phyloP scores from a whole-genome alignment of 345 rosid genomes.

The Moricandia moricandioides region DNA sequence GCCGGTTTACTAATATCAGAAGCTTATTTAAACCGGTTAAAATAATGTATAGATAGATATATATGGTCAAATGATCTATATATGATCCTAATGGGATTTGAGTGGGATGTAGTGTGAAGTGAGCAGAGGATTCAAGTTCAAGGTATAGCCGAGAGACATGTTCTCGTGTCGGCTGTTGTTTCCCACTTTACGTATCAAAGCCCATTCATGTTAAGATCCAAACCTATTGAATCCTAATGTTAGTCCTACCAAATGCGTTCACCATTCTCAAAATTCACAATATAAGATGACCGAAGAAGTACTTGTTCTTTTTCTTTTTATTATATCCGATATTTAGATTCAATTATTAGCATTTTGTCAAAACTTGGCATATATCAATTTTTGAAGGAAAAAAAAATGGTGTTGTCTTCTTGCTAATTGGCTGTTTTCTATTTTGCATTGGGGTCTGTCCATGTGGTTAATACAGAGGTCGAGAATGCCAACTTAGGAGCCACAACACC shows the following conservation, averaged over 20 bases:
- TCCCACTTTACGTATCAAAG: slow-evolving; percentile 19
- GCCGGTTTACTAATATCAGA: not conserved
- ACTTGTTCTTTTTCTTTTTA: not conserved
- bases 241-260: slow-evolving; percentile 23
- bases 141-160: slow-evolving; percentile 33
- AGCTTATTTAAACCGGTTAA: not conserved
- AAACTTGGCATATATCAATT: slow-evolving; percentile 28
- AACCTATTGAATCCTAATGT: slow-evolving; percentile 28
- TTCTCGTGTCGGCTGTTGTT: slow-evolving; percentile 33
- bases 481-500: too few relatives aligned
- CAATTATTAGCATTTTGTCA: slow-evolving; percentile 4
- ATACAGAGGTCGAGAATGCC: not conserved
- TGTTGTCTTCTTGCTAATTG: slow-evolving; percentile 17
- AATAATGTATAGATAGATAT: not conserved
- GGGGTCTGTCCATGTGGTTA: not conserved
- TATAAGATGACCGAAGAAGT: slow-evolving; percentile 21
- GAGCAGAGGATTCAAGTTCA: slow-evolving; percentile 14
- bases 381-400: not conserved
- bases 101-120: slow-evolving; percentile 7
- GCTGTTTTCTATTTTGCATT: slow-evolving; percentile 5
- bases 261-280: slow-evolving; percentile 7
- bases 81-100: slow-evolving; percentile 8
- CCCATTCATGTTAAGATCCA: slow-evolving; percentile 32
- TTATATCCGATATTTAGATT: too few relatives aligned
- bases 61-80: not conserved